Percentiles rank a stretch among this genome's conserved stretches.
Conservation (phyloP, 805 yeast species). For the Citeromyces matritensis region DNA sequence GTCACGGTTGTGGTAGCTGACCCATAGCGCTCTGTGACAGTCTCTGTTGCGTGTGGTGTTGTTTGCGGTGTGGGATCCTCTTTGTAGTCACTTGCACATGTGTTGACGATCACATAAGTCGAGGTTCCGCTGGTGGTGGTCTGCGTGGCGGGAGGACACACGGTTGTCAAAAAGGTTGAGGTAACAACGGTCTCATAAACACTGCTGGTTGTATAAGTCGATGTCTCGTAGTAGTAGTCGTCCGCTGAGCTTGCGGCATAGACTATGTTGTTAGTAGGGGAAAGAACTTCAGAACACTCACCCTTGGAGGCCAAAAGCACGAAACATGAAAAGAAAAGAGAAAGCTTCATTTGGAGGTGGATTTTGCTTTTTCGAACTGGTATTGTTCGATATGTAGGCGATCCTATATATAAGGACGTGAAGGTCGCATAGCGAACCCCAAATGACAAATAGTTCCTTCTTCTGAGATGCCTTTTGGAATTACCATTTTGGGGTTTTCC, state of each 20-base stretch:
- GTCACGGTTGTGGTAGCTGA: no score
- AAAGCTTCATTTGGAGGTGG: not conserved
- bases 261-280: not conserved
- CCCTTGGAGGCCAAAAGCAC: not conserved
- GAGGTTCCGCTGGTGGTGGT: not conserved
- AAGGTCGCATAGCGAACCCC: no score
- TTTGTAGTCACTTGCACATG: slow-evolving; percentile 1
- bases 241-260: not conserved
- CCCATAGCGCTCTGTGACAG: no score
- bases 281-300: no score
- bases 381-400: not conserved
- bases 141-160: not conserved
- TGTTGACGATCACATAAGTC: slow-evolving; percentile 1
- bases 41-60: no score
- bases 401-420: not conserved
- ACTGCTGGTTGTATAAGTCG: slow-evolving; percentile 1
- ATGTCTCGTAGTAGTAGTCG: slow-evolving; percentile 1
- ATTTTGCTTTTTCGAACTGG: not conserved
- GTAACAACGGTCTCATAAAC: not conserved
- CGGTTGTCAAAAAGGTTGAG: slow-evolving; percentile 1
- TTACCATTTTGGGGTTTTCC: no score
- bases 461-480: no score
- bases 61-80: no score
- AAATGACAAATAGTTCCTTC: no score
- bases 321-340: not conserved